Percentiles rank a stretch among this genome's conserved stretches.
phyloP scores from a whole-genome alignment of 495 filamentous ascomycete species.

The Eremomyces bilateralis region DNA sequence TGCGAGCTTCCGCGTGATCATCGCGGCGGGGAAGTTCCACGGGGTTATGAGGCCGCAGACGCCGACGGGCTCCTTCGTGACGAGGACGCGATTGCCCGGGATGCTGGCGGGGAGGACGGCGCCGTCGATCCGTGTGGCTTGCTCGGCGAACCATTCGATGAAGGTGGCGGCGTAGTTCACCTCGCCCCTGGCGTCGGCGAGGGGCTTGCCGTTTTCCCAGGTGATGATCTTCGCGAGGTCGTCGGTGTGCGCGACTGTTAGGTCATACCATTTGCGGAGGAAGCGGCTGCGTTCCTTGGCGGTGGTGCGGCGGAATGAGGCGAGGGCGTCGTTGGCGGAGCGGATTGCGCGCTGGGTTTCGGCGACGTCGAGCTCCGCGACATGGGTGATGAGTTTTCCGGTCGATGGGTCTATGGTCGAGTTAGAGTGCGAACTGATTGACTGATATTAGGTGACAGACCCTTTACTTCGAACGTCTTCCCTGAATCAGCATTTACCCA shows the following conservation, averaged over 20 bases:
- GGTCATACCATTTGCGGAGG: constrained; percentile 74
- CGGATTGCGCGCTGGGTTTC: constrained; percentile 64
- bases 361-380: constrained; percentile 53
- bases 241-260: constrained; percentile 69
- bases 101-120: constrained; percentile 41
- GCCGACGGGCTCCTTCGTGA: constrained; percentile 51
- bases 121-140: constrained; percentile 47
- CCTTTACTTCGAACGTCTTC: constrained; percentile 23
- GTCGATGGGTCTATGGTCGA: constrained; percentile 47
- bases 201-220: constrained; percentile 57
- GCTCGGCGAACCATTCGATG: constrained; percentile 63
- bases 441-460: constrained; percentile 5
- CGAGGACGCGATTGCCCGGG: constrained; percentile 22
- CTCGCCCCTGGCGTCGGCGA: constrained; percentile 48
- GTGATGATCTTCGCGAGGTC: constrained; percentile 84
- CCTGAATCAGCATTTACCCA: constrained; percentile 22
- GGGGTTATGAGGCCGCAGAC: constrained; percentile 91
- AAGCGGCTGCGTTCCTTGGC: constrained; percentile 57
- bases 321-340: constrained; percentile 53
- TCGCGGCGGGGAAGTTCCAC: constrained; percentile 25
- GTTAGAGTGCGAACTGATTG: background rate
- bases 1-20: constrained; percentile 23
- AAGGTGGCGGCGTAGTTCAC: constrained; percentile 51
- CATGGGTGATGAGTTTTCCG: constrained; percentile 55
- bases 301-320: constrained; percentile 43